Evolutionary conservation across 2,329 filamentous ascomycete genomes (phyloP).

Genomic region (Xylaria sp.): DNA sequence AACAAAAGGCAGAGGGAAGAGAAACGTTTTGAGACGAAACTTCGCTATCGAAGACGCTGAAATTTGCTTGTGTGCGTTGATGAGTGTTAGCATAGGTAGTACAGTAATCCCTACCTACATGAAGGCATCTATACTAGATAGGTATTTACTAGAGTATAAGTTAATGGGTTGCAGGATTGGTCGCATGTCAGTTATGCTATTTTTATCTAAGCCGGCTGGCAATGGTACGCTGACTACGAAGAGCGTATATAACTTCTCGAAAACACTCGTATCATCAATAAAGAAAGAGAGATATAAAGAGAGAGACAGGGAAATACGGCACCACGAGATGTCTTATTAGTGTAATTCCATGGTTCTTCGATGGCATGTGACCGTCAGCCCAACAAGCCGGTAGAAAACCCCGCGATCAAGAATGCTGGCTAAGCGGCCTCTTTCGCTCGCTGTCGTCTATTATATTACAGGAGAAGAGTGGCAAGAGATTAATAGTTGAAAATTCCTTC

Average conservation of each 20-base stretch:
- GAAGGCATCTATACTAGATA: too few relatives aligned
- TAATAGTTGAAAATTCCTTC: neutral
- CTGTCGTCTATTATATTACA: neutral
- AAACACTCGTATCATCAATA: neutral
- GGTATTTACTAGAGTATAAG: too few relatives aligned
- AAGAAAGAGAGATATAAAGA: neutral
- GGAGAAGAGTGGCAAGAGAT: neutral
- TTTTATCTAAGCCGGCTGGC: constrained; percentile 1
- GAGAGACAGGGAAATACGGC: neutral
- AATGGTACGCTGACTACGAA: neutral
- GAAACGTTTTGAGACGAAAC: neutral
- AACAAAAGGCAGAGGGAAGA: too few relatives aligned
- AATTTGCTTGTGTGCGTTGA: neutral
- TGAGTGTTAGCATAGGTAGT: neutral
- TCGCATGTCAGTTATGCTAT: neutral
- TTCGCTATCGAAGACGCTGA: neutral
- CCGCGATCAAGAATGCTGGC: neutral
- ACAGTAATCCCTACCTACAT: neutral
- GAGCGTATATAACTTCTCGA: neutral
- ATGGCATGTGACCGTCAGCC: constrained; percentile 3
- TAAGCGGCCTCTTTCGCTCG: neutral
- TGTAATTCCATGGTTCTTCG: neutral
- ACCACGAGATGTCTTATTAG: constrained; percentile 5
- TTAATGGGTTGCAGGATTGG: neutral
- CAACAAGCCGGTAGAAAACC: neutral